Conservation (phyloP, 768 basidiomycete genomes). For the Basidioascus undulatus region DNA sequence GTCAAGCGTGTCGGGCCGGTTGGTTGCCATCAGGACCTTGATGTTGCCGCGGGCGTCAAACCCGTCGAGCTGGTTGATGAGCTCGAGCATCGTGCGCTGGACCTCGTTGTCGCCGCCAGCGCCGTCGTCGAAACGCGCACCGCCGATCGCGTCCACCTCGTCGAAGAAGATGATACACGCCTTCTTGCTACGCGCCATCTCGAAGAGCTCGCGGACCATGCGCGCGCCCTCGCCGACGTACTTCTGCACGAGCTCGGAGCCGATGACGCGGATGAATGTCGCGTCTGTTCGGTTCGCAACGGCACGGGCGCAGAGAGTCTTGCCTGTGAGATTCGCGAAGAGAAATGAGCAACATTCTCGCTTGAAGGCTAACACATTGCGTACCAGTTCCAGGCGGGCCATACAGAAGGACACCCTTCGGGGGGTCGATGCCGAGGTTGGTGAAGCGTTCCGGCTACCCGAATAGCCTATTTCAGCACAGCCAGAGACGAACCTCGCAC, state of each 20-base stretch:
- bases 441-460: conserved; percentile 91
- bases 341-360: too few relatives aligned
- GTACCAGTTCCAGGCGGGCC: conserved; percentile 93
- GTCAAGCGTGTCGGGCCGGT: conserved; percentile 92
- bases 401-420: conserved; percentile 86
- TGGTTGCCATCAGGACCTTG: conserved; percentile 98
- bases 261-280: conserved; percentile 97
- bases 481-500: too few relatives aligned
- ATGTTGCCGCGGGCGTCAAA: conserved; percentile 99
- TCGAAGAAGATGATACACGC: conserved; percentile 99
- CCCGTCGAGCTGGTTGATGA: conserved; percentile 95
- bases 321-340: conserved; percentile 36
- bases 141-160: conserved; percentile 94
- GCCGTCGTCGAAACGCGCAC: conserved; percentile 92
- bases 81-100: conserved; percentile 93
- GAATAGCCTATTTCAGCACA: background rate
- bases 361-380: too few relatives aligned
- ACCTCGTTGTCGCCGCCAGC: conserved; percentile 98
- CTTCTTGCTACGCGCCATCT: conserved; percentile 96
- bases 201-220: conserved; percentile 96
- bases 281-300: conserved; percentile 97
- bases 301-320: conserved; percentile 91
- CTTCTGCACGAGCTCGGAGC: conserved; percentile 97
- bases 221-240: conserved; percentile 97
- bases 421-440: conserved; percentile 93